Evolutionary conservation across 2,329 filamentous ascomycete species (phyloP).

Genomic region (Ustilaginoidea virens): DNA sequence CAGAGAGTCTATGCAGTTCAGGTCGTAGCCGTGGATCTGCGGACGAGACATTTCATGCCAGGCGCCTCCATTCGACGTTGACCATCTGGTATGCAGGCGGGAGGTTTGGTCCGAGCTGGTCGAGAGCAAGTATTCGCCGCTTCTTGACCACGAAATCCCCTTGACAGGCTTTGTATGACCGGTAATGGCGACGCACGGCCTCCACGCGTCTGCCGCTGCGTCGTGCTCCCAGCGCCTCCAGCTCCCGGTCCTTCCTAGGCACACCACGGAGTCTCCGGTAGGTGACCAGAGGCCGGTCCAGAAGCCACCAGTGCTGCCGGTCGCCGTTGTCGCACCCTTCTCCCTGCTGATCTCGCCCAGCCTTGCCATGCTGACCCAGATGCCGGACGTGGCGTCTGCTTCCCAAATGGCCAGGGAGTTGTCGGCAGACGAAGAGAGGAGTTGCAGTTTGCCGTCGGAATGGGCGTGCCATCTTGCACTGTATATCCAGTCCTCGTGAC

Average conservation of each 20-base stretch:
- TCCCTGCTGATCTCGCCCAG: constrained; percentile 88
- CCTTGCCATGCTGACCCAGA: constrained; percentile 77
- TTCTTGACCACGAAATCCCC: constrained; percentile 68
- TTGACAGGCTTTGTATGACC: constrained; percentile 75
- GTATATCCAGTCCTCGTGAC: constrained; percentile 98
- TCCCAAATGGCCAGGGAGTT: constrained; percentile 93
- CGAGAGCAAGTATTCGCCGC: constrained; percentile 72
- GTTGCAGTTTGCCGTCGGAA: constrained; percentile 40
- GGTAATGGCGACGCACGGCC: constrained; percentile 59
- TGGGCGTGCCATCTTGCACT: constrained; percentile 59
- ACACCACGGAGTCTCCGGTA: constrained; percentile 56
- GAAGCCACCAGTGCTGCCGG: constrained; percentile 88
- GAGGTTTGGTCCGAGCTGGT: constrained; percentile 90
- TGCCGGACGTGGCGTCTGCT: constrained; percentile 64
- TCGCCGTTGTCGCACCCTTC: constrained; percentile 92
- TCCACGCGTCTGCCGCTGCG: constrained; percentile 49
- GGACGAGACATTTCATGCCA: constrained; percentile 96
- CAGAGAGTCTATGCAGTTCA: constrained; percentile 81
- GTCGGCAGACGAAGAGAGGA: constrained; percentile 85
- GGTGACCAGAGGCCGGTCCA: constrained; percentile 93
- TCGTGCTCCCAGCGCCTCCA: constrained; percentile 77
- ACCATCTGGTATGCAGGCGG: constrained; percentile 71
- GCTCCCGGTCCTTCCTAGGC: constrained; percentile 79
- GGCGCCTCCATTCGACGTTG: constrained; percentile 29
- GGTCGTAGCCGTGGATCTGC: constrained; percentile 94